Conservation (phyloP, 2,329 filamentous ascomycete genomes). For the Ascochyta rabiei region DNA sequence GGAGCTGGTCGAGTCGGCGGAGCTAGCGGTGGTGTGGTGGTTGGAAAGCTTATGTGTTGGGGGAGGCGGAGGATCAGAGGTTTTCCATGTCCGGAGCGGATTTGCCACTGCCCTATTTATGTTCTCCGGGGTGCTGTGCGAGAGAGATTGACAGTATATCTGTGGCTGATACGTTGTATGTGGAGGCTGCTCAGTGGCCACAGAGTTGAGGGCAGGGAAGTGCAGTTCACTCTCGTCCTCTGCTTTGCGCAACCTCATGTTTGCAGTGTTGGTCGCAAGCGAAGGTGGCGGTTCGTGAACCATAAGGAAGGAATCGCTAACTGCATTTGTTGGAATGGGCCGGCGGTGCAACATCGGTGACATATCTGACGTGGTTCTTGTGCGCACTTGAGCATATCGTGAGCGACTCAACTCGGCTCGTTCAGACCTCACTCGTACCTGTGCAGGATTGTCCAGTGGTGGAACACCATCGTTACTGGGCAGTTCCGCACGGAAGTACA, state of each 20-base stretch:
- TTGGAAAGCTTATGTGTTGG: neutral
- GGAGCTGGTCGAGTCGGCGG: neutral
- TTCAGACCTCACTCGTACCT: neutral
- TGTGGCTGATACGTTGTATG: neutral
- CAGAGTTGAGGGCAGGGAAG: neutral
- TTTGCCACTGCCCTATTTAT: neutral
- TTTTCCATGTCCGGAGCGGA: neutral
- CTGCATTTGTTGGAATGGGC: conserved; percentile 8
- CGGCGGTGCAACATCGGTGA: conserved; percentile 1
- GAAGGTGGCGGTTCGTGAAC: neutral
- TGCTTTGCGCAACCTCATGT: neutral
- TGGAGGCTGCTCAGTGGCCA: neutral
- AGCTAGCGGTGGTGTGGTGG: neutral
- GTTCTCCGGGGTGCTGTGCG: neutral
- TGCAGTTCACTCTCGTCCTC: neutral
- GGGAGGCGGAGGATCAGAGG: too few species aligned
- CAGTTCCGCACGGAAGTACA: conserved; percentile 15
- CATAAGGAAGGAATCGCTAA: conserved; percentile 8
- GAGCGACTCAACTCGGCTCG: neutral
- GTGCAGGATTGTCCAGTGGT: conserved; percentile 3
- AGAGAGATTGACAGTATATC: neutral
- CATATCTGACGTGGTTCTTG: neutral
- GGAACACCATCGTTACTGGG: conserved; percentile 13
- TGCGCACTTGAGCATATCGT: neutral
- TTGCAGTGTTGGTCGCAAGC: neutral